These are phyloP conservation scores for Arxiozyma telluris DNA, from an alignment of 1,139 yeast species.

Conservation along the genomic window DNA sequence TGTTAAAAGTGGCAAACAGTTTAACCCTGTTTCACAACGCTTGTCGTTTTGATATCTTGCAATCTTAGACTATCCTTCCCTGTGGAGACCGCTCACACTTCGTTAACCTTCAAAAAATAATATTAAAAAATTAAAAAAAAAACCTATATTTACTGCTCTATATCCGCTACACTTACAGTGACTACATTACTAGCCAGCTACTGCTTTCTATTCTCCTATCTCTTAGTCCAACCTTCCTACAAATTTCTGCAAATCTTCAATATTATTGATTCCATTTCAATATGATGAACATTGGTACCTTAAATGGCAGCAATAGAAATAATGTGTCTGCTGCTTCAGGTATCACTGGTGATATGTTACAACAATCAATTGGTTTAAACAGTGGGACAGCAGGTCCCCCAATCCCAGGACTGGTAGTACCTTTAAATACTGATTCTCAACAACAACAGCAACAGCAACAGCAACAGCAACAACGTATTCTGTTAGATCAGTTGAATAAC, in stretches of 20 bases:
- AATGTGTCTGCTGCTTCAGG: not conserved
- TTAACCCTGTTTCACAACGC: too few species aligned
- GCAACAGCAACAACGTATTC: conserved; percentile 1
- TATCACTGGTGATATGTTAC: conserved; percentile 1
- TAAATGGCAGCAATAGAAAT: conserved; percentile 1
- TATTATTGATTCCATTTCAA: not conserved
- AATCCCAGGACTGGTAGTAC: conserved; percentile 12
- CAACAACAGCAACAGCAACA: conserved; percentile 2
- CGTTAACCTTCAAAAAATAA: too few species aligned
- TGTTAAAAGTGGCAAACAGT: too few species aligned
- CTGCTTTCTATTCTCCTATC: not conserved
- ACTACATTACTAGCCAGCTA: too few species aligned
- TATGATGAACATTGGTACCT: conserved; percentile 1
- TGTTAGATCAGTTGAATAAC: conserved; percentile 13
- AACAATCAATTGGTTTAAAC: not conserved
- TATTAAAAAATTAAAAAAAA: too few species aligned
- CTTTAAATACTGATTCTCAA: not conserved
- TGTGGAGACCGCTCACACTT: too few species aligned
- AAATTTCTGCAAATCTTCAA: not conserved
- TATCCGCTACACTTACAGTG: too few species aligned
- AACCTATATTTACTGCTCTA: too few species aligned
- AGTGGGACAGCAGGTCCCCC: conserved; percentile 3
- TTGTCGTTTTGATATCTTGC: too few species aligned
- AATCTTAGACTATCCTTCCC: too few species aligned
- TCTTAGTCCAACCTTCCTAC: not conserved